Percentiles rank a stretch among this genome's conserved stretches.
Evolutionary conservation across 305 asterid species (phyloP).

Genomic region (Lippia alba): DNA sequence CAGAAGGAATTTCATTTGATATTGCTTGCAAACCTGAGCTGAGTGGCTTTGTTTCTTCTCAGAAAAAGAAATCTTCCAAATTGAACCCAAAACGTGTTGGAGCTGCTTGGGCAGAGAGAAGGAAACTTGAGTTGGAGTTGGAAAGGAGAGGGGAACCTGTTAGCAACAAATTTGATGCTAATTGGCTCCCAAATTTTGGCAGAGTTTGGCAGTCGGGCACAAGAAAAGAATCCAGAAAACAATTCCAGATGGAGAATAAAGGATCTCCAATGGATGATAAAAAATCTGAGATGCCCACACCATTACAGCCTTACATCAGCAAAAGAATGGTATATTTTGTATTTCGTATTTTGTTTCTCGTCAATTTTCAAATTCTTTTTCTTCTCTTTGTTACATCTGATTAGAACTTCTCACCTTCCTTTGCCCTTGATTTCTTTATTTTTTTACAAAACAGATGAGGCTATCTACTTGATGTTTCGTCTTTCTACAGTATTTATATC

Average conservation of each 20-base stretch:
- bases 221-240: conserved; percentile 82
- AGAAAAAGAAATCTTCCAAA: conserved; percentile 57
- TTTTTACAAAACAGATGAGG: background rate
- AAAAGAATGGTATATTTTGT: conserved; percentile 71
- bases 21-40: conserved; percentile 37
- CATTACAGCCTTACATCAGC: conserved; percentile 85
- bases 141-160: conserved; percentile 75
- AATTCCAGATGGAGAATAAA: conserved; percentile 61
- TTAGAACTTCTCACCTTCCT: background rate
- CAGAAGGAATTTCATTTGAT: conserved; percentile 49
- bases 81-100: conserved; percentile 93
- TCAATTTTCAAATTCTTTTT: background rate
- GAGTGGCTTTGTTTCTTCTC: conserved; percentile 34
- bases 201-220: conserved; percentile 96
- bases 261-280: conserved; percentile 44
- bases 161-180: conserved; percentile 47
- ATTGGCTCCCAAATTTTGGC: conserved; percentile 97
- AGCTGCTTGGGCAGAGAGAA: conserved; percentile 99
- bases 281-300: conserved; percentile 48
- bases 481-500: background rate
- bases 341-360: background rate
- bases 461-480: background rate
- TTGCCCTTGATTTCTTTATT: conserved; percentile 1
- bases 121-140: conserved; percentile 83
- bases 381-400: background rate